These are phyloP conservation scores for Russula griseocarnosa DNA, from an alignment of 768 basidiomycete genomes.

Conservation along the genomic window DNA sequence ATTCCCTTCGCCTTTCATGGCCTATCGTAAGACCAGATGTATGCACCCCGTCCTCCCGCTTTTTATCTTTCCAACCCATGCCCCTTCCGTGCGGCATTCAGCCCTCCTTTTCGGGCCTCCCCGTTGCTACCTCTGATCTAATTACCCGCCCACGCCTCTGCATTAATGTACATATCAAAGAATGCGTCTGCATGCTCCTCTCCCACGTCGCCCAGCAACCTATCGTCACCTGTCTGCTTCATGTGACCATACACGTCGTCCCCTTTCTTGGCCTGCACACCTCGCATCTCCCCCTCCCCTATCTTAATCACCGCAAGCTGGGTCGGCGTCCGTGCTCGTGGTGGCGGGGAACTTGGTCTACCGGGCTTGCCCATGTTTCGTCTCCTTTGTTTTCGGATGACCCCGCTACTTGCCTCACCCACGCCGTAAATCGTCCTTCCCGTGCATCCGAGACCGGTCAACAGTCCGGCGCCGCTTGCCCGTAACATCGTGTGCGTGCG, in stretches of 20 bases:
- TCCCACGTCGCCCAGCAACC: constrained; percentile 1
- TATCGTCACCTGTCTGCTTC: constrained; percentile 4
- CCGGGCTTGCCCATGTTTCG: not conserved
- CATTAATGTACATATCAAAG: constrained; percentile 44
- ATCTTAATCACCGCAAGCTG: constrained; percentile 16
- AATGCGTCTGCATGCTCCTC: constrained; percentile 33
- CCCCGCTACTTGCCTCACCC: constrained; percentile 7
- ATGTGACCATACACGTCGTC: constrained; percentile 3
- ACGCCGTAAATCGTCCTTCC: constrained; percentile 28
- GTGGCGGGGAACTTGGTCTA: not conserved
- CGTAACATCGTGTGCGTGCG: constrained; percentile 8
- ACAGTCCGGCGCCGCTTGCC: constrained; percentile 2
- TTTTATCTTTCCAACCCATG: constrained; percentile 21
- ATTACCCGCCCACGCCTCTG: constrained; percentile 34
- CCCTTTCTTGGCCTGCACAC: not conserved
- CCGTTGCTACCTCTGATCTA: constrained; percentile 13
- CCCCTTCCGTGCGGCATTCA: constrained; percentile 13
- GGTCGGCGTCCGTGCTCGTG: constrained; percentile 2
- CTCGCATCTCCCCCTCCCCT: not conserved
- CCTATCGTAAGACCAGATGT: too few relatives aligned
- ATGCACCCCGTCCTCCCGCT: not conserved
- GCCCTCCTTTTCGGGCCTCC: not conserved
- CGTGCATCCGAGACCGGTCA: constrained; percentile 12
- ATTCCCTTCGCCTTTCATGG: constrained; percentile 6
- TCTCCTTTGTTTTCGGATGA: constrained; percentile 12